Percentiles rank a stretch among this genome's conserved stretches.
phyloP scores from a whole-genome alignment of 306 rosid species.

The Acacia acuminata region DNA sequence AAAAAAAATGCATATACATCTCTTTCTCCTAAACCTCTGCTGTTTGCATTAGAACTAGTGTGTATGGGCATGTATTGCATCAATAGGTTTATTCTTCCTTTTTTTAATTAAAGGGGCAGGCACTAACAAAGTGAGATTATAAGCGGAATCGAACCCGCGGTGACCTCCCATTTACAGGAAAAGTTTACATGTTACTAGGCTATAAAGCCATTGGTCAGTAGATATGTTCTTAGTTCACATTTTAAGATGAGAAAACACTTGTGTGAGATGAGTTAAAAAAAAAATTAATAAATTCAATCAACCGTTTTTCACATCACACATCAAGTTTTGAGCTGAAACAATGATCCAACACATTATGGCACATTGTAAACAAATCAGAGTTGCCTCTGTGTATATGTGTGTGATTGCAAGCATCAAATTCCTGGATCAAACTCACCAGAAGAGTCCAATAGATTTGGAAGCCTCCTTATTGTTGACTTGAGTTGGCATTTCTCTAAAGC shows the following conservation, averaged over 20 bases:
- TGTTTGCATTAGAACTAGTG: too few species aligned
- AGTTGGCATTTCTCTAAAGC: conserved; percentile 7
- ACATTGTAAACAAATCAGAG: neutral
- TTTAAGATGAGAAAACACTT: neutral
- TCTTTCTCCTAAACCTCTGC: too few species aligned
- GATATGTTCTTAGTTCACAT: neutral
- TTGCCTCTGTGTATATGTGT: neutral
- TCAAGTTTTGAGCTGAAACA: neutral
- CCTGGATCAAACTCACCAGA: neutral
- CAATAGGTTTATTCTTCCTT: too few species aligned
- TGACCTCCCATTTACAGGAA: too few species aligned
- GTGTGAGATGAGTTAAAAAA: neutral
- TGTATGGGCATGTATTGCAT: too few species aligned
- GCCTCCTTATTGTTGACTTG: neutral
- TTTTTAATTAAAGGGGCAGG: too few species aligned
- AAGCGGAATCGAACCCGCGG: too few species aligned
- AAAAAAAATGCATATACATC: too few species aligned
- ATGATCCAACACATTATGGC: neutral
- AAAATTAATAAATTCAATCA: neutral
- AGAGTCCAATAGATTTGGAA: neutral
- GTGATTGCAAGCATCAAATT: neutral
- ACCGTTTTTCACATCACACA: neutral
- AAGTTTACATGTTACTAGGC: too few species aligned
- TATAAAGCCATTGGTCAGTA: too few species aligned
- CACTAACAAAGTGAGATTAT: too few species aligned